Conservation (phyloP, 2,329 filamentous ascomycete genomes). For the Hypoxylon sp. region DNA sequence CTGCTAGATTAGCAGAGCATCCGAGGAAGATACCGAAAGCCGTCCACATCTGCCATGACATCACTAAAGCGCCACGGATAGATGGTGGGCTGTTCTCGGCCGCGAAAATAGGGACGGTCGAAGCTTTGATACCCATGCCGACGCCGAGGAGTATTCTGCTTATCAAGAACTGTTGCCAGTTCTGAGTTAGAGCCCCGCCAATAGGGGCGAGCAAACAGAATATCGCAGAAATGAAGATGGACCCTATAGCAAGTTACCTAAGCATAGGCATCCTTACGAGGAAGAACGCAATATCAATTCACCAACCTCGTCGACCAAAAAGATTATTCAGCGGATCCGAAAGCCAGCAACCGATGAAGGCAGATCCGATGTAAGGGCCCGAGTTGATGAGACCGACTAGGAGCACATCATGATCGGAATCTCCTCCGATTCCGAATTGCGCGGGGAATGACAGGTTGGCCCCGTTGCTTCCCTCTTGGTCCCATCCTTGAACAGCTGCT, state of each 20-base stretch:
- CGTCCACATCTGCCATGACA: constrained; percentile 75
- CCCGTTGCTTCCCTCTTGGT: constrained; percentile 77
- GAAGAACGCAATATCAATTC: neutral
- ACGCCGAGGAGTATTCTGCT: constrained; percentile 77
- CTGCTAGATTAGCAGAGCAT: constrained; percentile 71
- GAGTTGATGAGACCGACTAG: constrained; percentile 75
- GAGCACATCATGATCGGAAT: constrained; percentile 66
- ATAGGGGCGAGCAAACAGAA: constrained; percentile 70
- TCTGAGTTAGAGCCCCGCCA: constrained; percentile 60
- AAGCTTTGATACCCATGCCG: constrained; percentile 77
- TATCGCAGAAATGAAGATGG: constrained; percentile 73
- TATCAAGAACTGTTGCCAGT: constrained; percentile 75
- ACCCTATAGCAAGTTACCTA: constrained; percentile 43
- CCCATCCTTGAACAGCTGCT: constrained; percentile 79
- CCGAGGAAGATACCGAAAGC: constrained; percentile 69
- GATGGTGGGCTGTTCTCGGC: constrained; percentile 74
- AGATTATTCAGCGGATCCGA: constrained; percentile 77
- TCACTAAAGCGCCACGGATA: constrained; percentile 77
- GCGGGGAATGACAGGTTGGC: constrained; percentile 71
- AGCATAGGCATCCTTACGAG: neutral
- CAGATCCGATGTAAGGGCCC: constrained; percentile 75
- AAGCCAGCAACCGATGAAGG: constrained; percentile 78
- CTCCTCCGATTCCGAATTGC: constrained; percentile 37
- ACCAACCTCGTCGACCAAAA: constrained; percentile 74
- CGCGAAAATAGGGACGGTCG: constrained; percentile 71